Evolutionary conservation across 108 stramenopile species (phyloP).

Genomic region (Skeletonema potamos): DNA sequence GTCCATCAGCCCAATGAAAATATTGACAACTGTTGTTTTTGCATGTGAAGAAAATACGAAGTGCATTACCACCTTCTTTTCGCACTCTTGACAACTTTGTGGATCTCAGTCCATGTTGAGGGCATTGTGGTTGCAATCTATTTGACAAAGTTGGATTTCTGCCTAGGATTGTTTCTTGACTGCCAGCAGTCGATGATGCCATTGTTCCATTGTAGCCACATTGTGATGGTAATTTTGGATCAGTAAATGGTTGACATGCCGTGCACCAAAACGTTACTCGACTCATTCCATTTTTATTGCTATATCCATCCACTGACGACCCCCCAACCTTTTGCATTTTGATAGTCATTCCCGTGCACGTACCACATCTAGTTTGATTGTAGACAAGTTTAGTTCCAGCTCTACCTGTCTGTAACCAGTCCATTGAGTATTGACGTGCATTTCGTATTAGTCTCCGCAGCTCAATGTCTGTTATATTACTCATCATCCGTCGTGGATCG

Average conservation of each 20-base stretch:
- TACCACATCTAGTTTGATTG: conserved; percentile 62
- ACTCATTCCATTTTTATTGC: conserved; percentile 19
- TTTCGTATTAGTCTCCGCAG: conserved; percentile 33
- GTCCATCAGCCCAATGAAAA: conserved; percentile 63
- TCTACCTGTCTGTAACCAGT: conserved; percentile 55
- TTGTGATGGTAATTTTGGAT: neutral
- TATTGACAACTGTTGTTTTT: conserved; percentile 40
- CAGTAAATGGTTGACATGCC: conserved; percentile 48
- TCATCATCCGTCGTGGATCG: conserved; percentile 49
- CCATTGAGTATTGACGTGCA: conserved; percentile 51
- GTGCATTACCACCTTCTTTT: conserved; percentile 34
- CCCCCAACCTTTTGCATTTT: conserved; percentile 64
- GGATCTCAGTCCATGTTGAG: conserved; percentile 54
- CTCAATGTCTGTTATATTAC: conserved; percentile 45
- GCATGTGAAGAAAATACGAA: conserved; percentile 59
- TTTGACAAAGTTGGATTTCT: conserved; percentile 2
- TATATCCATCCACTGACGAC: neutral
- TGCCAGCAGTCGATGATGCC: neutral
- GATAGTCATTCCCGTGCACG: conserved; percentile 43
- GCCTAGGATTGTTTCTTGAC: neutral
- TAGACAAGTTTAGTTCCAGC: conserved; percentile 60
- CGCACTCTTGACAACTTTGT: conserved; percentile 39
- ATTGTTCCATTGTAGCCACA: conserved; percentile 11
- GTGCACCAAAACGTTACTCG: conserved; percentile 66
- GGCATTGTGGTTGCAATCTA: conserved; percentile 28